These are phyloP conservation scores for Eucalyptus rudis DNA, from an alignment of 345 rosid genomes.

Conservation along the genomic window DNA sequence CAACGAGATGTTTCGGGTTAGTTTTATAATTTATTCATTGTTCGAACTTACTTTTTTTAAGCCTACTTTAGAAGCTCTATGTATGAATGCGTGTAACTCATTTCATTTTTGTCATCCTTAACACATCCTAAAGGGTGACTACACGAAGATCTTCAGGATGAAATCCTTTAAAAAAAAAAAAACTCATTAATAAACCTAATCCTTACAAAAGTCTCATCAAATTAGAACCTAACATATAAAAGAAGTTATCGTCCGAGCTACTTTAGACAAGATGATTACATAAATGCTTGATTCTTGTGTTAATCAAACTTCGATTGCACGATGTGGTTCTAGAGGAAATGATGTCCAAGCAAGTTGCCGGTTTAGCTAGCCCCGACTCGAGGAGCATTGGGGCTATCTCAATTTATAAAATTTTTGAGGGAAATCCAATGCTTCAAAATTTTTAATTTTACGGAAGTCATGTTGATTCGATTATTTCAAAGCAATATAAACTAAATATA, in stretches of 20 bases:
- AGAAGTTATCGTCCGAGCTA: not conserved
- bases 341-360: not conserved
- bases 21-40: not conserved
- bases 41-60: not conserved
- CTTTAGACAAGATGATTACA: not conserved
- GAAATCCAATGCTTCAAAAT: not conserved
- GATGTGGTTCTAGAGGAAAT: not conserved
- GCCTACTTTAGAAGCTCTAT: not conserved
- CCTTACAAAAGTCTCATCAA: not conserved
- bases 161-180: not conserved
- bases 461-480: not conserved
- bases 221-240: not conserved
- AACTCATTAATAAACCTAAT: not conserved
- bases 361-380: not conserved
- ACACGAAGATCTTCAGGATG: not conserved
- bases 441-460: not conserved
- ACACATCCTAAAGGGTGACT: not conserved
- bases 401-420: not conserved
- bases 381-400: not conserved
- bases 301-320: not conserved
- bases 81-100: not conserved
- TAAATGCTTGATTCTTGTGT: not conserved
- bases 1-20: accelerated
- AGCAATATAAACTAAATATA: not conserved
- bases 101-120: not conserved